Evolutionary conservation across 2,329 filamentous ascomycete species (phyloP).

Genomic region (Periconia sp.): DNA sequence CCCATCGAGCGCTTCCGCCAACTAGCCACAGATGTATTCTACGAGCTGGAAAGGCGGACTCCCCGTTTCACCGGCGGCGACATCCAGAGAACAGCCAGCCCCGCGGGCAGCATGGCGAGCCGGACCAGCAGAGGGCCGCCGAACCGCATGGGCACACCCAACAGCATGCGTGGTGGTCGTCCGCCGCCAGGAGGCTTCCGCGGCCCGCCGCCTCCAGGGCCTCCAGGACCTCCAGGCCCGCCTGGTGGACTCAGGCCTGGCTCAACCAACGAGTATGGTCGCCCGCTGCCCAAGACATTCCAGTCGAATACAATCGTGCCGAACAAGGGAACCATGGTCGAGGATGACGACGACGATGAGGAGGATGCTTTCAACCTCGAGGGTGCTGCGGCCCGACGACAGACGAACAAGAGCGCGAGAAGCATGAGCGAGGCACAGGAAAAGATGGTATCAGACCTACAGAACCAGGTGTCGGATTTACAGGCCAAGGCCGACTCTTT

Average conservation of each 20-base stretch:
- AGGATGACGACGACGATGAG: slow-evolving; percentile 68
- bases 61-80: slow-evolving; percentile 77
- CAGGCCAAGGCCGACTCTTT: slow-evolving; percentile 75
- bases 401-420: slow-evolving; percentile 52
- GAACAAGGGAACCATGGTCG: slow-evolving; percentile 96
- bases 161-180: slow-evolving; percentile 56
- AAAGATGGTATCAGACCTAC: slow-evolving; percentile 72
- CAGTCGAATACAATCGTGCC: slow-evolving; percentile 96
- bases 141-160: slow-evolving; percentile 62
- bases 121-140: slow-evolving; percentile 64
- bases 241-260: slow-evolving; percentile 36
- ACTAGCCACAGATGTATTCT: slow-evolving; percentile 93
- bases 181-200: slow-evolving; percentile 43
- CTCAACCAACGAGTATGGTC: slow-evolving; percentile 66
- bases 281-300: slow-evolving; percentile 85
- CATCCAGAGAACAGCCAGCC: slow-evolving; percentile 70
- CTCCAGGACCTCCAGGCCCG: slow-evolving; percentile 57
- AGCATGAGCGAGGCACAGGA: slow-evolving; percentile 42
- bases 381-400: slow-evolving; percentile 46
- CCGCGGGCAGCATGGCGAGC: slow-evolving; percentile 63
- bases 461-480: slow-evolving; percentile 76
- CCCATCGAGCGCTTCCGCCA: slow-evolving; percentile 87
- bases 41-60: slow-evolving; percentile 88
- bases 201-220: slow-evolving; percentile 35
- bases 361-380: slow-evolving; percentile 69